Evolutionary conservation across 768 basidiomycete species (phyloP).

Genomic region (Mycena alexandri): DNA sequence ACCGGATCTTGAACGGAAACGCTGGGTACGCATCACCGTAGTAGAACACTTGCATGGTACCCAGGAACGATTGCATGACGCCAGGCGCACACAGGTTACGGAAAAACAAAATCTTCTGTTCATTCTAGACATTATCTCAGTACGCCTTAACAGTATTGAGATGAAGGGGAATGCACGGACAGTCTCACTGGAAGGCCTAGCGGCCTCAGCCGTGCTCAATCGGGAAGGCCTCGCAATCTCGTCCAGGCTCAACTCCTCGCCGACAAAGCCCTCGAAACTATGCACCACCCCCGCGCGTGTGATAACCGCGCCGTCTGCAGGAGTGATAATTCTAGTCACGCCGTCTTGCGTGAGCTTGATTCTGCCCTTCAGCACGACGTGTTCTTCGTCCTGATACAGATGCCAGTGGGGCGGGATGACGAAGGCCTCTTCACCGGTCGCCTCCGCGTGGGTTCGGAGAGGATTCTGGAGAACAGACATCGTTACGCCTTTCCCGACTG

Average conservation of each 20-base stretch:
- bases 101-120: constrained; percentile 22
- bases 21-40: constrained; percentile 20
- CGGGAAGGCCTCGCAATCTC: constrained; percentile 1
- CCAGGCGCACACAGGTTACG: constrained; percentile 4
- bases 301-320: not conserved
- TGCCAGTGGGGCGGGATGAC: constrained; percentile 15
- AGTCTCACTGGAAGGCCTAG: not conserved
- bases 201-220: too few species aligned
- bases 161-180: not conserved
- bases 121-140: not conserved
- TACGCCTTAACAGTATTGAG: too few species aligned
- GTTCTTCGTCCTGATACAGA: not conserved
- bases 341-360: constrained; percentile 6
- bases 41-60: constrained; percentile 16
- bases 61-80: not conserved
- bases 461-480: constrained; percentile 15
- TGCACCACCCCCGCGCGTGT: constrained; percentile 14
- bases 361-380: constrained; percentile 15
- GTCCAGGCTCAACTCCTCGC: constrained; percentile 18
- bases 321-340: not conserved
- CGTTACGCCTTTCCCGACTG: constrained; percentile 8
- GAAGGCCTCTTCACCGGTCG: constrained; percentile 9
- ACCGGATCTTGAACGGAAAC: constrained; percentile 1
- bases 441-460: not conserved
- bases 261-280: constrained; percentile 13